A percentile compares a stretch with the other conserved stretches of the same genome.
Conservation (phyloP, 352 stramenopile species). For the Globisporangium apiculatum region DNA sequence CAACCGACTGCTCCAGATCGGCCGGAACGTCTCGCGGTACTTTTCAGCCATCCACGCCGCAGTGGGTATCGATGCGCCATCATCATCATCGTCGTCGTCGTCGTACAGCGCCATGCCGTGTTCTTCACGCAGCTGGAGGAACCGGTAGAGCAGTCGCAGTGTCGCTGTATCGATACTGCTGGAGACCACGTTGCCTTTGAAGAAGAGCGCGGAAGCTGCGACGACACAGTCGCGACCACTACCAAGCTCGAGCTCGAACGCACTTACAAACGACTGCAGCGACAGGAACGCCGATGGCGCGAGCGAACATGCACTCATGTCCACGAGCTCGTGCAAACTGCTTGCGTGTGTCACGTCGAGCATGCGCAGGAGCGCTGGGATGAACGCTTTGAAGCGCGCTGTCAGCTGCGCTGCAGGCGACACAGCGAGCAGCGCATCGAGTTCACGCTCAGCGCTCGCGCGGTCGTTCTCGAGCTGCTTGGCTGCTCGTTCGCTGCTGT, state of each 20-base stretch:
- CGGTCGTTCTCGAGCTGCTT: background rate
- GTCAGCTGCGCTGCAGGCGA: conserved; percentile 26
- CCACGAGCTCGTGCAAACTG: conserved; percentile 36
- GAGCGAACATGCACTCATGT: conserved; percentile 40
- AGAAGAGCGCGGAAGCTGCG: conserved; percentile 29
- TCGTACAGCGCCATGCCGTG: conserved; percentile 30
- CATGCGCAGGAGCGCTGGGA: conserved; percentile 32
- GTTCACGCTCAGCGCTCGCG: conserved; percentile 7
- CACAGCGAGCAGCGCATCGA: conserved; percentile 19
- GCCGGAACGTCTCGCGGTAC: conserved; percentile 55
- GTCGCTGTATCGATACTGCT: conserved; percentile 27
- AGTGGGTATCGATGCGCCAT: no score
- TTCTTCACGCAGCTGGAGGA: conserved; percentile 45
- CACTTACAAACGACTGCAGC: conserved; percentile 47
- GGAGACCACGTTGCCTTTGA: conserved; percentile 48
- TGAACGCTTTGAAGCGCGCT: conserved; percentile 20
- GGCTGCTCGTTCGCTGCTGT: conserved; percentile 1
- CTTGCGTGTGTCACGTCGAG: conserved; percentile 26
- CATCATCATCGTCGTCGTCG: background rate
- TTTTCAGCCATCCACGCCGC: conserved; percentile 32
- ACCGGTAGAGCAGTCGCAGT: conserved; percentile 34
- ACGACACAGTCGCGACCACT: background rate
- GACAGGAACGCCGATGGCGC: conserved; percentile 40
- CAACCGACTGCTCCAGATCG: conserved; percentile 57
- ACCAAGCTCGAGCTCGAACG: conserved; percentile 19